Conservation (phyloP, 2,329 filamentous ascomycete species). For the Coniochaeta ligniaria region DNA sequence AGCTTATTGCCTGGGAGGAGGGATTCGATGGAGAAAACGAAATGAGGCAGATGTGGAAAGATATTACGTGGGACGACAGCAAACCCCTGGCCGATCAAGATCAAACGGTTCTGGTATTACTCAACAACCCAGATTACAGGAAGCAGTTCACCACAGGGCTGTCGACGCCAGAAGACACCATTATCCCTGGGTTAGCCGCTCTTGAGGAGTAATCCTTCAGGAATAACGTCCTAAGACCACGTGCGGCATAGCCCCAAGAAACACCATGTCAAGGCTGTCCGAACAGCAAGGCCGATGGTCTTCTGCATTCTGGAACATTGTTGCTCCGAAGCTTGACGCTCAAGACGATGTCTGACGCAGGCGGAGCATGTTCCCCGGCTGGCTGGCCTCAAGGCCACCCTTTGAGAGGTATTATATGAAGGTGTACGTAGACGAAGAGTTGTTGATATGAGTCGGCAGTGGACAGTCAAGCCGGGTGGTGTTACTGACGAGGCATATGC, state of each 20-base stretch:
- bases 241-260: no score
- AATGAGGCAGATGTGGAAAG: constrained; percentile 32
- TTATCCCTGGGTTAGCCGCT: not conserved
- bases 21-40: constrained; percentile 31
- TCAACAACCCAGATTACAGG: not conserved
- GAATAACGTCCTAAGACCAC: no score
- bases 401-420: not conserved
- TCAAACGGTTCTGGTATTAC: not conserved
- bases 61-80: constrained; percentile 6
- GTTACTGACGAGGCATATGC: not conserved
- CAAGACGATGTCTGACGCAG: not conserved
- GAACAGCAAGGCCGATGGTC: not conserved
- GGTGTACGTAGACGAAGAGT: not conserved
- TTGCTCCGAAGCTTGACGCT: not conserved
- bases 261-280: not conserved
- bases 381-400: not conserved
- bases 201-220: no score
- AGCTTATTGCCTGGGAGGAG: constrained; percentile 31
- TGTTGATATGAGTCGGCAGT: not conserved
- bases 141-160: not conserved
- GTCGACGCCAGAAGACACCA: not conserved
- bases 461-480: not conserved
- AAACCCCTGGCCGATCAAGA: not conserved
- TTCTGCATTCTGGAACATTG: not conserved
- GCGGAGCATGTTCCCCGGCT: not conserved